A percentile compares a stretch with the other conserved stretches of the same genome.
phyloP scores from a whole-genome alignment of 2,329 filamentous ascomycete genomes.

The Emydomyces testavorans region DNA sequence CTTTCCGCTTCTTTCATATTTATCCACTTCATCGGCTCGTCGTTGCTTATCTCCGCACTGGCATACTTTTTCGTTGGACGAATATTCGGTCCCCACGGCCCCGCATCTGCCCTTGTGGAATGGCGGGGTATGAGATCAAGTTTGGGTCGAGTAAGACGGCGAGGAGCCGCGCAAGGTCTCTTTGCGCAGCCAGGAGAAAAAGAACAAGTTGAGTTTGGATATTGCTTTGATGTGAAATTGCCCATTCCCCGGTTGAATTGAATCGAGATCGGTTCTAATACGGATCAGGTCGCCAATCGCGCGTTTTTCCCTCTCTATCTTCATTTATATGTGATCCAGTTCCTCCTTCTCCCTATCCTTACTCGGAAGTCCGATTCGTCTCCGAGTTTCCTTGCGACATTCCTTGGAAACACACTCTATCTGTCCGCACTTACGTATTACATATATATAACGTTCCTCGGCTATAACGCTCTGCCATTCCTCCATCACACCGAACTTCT shows the following conservation, averaged over 20 bases:
- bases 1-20: constrained; percentile 41
- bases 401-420: constrained; percentile 56
- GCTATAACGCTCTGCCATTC: constrained; percentile 58
- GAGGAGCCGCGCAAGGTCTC: constrained; percentile 42
- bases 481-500: constrained; percentile 56
- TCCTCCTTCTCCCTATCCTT: constrained; percentile 52
- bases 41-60: constrained; percentile 48
- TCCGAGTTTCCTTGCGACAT: constrained; percentile 37
- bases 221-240: constrained; percentile 54
- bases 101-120: constrained; percentile 23
- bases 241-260: not conserved
- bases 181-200: constrained; percentile 46
- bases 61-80: constrained; percentile 54
- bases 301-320: constrained; percentile 58
- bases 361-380: constrained; percentile 37
- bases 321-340: constrained; percentile 56
- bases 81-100: constrained; percentile 46
- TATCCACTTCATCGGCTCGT: constrained; percentile 51
- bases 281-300: constrained; percentile 47
- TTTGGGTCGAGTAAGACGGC: constrained; percentile 18
- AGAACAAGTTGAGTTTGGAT: constrained; percentile 56
- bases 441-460: constrained; percentile 56
- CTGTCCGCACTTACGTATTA: constrained; percentile 56
- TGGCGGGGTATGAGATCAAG: constrained; percentile 24
- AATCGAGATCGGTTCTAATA: not conserved